phyloP scores from a whole-genome alignment of 176 grass and related monocot species.

The Bonia amplexicaulis region DNA sequence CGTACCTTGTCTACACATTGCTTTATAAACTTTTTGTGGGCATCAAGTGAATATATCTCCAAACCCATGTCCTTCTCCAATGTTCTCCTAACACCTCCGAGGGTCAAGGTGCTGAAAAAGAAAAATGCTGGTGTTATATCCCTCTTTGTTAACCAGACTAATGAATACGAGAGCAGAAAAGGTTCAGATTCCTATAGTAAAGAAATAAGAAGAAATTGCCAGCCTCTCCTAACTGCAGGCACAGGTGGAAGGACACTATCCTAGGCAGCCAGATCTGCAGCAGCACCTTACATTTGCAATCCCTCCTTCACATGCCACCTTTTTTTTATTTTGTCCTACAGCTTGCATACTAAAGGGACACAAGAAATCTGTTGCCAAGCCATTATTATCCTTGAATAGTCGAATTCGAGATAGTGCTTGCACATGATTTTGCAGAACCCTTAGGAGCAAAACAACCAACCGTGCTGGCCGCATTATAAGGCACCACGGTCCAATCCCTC shows the following conservation, averaged over 20 bases:
- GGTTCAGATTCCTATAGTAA: neutral
- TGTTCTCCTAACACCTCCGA: constrained; percentile 85
- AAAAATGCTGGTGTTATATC: neutral
- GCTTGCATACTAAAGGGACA: neutral
- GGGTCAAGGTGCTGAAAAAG: constrained; percentile 72
- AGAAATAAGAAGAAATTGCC: neutral
- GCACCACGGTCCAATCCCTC: neutral
- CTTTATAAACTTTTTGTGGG: constrained; percentile 80
- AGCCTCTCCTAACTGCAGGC: neutral
- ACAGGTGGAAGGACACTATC: neutral
- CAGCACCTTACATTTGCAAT: neutral
- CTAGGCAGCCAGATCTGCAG: neutral
- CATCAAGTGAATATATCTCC: constrained; percentile 72
- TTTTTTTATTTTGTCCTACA: neutral
- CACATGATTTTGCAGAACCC: neutral
- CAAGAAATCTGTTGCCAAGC: neutral
- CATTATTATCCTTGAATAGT: neutral
- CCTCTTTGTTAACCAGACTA: neutral
- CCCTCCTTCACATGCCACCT: neutral
- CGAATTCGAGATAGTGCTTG: neutral
- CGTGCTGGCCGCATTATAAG: neutral
- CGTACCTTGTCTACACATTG: constrained; percentile 80
- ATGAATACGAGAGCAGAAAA: neutral
- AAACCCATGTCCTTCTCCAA: constrained; percentile 76
- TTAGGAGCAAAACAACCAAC: neutral